A percentile compares a stretch with the other conserved stretches of the same genome.
Conservation (phyloP, 768 basidiomycete species). For the Suillus luteus region DNA sequence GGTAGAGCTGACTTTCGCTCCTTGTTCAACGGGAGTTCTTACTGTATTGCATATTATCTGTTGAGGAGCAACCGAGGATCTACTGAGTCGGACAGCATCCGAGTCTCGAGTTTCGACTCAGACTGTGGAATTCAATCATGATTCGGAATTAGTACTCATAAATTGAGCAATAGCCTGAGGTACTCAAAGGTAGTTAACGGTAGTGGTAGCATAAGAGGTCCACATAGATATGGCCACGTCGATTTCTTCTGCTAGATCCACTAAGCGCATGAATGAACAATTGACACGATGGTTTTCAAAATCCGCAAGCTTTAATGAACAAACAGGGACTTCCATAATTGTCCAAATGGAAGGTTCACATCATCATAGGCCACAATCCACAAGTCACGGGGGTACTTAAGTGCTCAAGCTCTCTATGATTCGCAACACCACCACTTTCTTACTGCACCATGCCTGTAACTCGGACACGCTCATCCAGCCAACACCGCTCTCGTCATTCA, state of each 20-base stretch:
- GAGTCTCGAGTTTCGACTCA: no score
- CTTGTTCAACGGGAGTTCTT: neutral
- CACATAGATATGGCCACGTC: no score
- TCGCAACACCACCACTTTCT: neutral
- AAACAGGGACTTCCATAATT: neutral
- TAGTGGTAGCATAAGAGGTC: no score
- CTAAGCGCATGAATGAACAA: no score
- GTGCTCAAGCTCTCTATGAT: neutral
- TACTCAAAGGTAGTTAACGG: no score
- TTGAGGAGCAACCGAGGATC: neutral
- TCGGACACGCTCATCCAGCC: slow-evolving; percentile 28
- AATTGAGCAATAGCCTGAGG: no score
- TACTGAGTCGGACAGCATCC: no score
- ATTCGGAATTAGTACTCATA: no score
- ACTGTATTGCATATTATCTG: neutral
- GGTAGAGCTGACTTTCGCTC: neutral
- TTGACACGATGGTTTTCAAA: no score
- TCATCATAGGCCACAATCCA: neutral
- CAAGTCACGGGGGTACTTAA: neutral
- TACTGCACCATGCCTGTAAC: slow-evolving; percentile 27
- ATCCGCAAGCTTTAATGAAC: no score
- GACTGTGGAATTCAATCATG: no score
- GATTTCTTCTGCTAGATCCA: no score
- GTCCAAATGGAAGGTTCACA: neutral
- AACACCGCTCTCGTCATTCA: slow-evolving; percentile 14